Evolutionary conservation across 768 basidiomycete genomes (phyloP).

Genomic region (Psilocybe sp.): DNA sequence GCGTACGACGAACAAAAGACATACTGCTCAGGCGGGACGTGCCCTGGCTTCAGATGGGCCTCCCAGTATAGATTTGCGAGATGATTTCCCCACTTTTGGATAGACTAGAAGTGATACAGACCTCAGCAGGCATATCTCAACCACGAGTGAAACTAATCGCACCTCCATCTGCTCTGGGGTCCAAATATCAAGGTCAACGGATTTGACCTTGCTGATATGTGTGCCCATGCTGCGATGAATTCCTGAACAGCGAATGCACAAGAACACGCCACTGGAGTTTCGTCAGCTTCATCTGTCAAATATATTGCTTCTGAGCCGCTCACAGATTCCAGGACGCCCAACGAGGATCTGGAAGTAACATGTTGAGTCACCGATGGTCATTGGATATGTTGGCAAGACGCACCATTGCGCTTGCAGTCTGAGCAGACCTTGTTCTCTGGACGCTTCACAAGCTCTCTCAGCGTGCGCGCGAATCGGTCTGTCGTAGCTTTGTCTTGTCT

Average conservation of each 20-base stretch:
- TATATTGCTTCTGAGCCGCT: conserved; percentile 18
- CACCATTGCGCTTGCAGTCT: conserved; percentile 96
- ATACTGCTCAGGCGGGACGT: conserved; percentile 92
- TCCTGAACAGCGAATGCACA: conserved; percentile 97
- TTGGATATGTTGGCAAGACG: conserved; percentile 18
- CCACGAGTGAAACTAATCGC: conserved; percentile 14
- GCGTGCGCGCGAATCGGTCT: conserved; percentile 71
- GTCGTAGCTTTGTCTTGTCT: conserved; percentile 83
- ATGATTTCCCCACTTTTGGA: conserved; percentile 93
- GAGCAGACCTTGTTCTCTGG: conserved; percentile 94
- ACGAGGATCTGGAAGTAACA: conserved; percentile 67
- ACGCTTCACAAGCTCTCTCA: conserved; percentile 84
- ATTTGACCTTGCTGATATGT: conserved; percentile 96
- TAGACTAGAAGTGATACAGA: conserved; percentile 42
- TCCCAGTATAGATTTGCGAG: conserved; percentile 98
- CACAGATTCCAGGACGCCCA: conserved; percentile 99
- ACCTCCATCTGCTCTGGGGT: conserved; percentile 98
- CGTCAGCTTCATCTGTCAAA: conserved; percentile 5
- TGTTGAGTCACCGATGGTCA: not conserved
- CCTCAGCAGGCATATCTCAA: not conserved
- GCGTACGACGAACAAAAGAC: conserved; percentile 27
- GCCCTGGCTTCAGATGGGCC: conserved; percentile 87
- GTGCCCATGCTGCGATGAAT: conserved; percentile 98
- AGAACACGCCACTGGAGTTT: conserved; percentile 72
- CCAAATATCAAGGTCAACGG: conserved; percentile 97